Percentiles rank a stretch among this genome's conserved stretches.
These are phyloP conservation scores for Saccharum hybrid DNA, from an alignment of 202 grass and related monocot genomes.

Conservation along the genomic window DNA sequence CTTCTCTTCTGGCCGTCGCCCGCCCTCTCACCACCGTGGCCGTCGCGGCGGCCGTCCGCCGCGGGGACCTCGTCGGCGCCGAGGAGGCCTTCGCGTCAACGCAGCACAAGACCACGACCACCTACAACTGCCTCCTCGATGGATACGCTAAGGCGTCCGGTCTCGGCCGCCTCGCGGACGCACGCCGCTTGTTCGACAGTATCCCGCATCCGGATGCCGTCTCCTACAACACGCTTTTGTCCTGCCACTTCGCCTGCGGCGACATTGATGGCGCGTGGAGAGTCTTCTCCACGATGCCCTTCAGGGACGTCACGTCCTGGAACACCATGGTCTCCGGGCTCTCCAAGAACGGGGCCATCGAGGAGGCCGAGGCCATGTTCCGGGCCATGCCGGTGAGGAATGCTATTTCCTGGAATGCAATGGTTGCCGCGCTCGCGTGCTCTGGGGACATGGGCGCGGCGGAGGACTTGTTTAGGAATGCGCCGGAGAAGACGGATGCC, in stretches of 20 bases:
- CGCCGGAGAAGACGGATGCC: conserved; percentile 20
- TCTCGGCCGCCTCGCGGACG: conserved; percentile 1
- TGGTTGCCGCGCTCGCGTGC: conserved; percentile 31
- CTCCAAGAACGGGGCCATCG: conserved; percentile 40
- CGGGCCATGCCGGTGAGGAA: conserved; percentile 49
- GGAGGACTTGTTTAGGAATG: conserved; percentile 47
- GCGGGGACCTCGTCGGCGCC: conserved; percentile 33
- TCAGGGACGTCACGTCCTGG: conserved; percentile 51
- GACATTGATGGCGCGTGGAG: conserved; percentile 47
- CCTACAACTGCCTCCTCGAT: conserved; percentile 58
- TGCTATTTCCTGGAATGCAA: conserved; percentile 56
- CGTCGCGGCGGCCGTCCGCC: conserved; percentile 41
- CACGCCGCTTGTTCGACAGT: conserved; percentile 43
- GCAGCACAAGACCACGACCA: conserved; percentile 28
- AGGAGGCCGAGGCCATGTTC: conserved; percentile 51
- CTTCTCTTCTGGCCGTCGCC: not conserved
- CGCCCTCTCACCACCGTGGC: conserved; percentile 46
- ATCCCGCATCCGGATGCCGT: conserved; percentile 51
- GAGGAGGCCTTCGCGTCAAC: conserved; percentile 35
- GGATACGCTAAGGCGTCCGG: conserved; percentile 8
- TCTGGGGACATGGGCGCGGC: conserved; percentile 44
- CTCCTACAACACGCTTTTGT: conserved; percentile 67
- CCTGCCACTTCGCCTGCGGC: conserved; percentile 49
- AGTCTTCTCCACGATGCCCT: conserved; percentile 48
- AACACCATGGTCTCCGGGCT: conserved; percentile 65